Percentiles rank a stretch among this genome's conserved stretches.
Evolutionary conservation across 2,329 filamentous ascomycete species (phyloP).

Genomic region (Colletotrichum lindemuthianum): DNA sequence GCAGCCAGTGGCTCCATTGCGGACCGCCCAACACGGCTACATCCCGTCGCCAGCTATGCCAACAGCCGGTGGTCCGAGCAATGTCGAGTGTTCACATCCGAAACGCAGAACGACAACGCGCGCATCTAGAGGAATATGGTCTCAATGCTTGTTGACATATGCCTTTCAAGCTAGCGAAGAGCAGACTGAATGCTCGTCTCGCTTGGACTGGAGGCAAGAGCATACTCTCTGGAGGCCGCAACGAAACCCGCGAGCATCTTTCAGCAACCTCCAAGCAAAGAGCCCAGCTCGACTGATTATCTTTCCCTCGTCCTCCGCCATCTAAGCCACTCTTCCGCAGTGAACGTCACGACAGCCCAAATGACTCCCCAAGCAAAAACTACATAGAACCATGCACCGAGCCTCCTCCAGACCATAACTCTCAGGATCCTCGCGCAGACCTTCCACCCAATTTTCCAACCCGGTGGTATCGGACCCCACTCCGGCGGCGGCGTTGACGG

Average conservation of each 20-base stretch:
- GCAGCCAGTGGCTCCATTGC: too few species aligned
- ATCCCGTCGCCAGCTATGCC: too few species aligned
- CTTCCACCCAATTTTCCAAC: constrained; percentile 13
- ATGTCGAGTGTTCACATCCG: too few species aligned
- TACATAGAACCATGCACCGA: neutral
- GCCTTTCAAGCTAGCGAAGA: too few species aligned
- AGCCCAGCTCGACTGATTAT: too few species aligned
- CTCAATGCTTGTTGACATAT: too few species aligned
- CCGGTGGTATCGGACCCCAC: constrained; percentile 16
- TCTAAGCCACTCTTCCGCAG: neutral
- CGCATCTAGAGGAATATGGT: too few species aligned
- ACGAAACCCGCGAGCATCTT: neutral
- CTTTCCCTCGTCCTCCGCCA: neutral
- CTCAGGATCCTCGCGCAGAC: constrained; percentile 3
- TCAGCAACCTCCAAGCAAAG: neutral
- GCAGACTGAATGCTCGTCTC: too few species aligned
- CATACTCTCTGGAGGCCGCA: constrained; percentile 26
- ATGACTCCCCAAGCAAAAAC: constrained; percentile 17
- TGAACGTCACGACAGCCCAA: neutral
- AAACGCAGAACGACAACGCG: too few species aligned
- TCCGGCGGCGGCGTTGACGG: neutral
- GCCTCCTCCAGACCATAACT: neutral
- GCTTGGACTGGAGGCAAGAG: neutral
- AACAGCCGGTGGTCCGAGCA: too few species aligned
- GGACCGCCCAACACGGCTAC: too few species aligned